Base-by-base conservation (phyloP, 1,284 basidiomycete species). In the Singerocomus rubriflavus region DNA sequence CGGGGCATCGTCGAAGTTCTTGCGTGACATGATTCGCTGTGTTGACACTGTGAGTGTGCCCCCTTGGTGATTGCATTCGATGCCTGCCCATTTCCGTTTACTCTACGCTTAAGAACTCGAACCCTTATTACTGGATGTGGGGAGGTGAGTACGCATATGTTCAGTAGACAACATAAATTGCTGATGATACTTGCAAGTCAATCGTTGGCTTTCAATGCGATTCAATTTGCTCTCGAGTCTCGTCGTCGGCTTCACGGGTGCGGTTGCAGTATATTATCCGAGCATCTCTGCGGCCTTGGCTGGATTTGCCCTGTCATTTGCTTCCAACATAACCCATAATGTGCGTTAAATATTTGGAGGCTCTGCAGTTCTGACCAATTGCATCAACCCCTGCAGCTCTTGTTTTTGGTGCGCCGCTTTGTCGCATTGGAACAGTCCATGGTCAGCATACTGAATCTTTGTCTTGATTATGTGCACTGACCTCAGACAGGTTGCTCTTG, bases 361-460 rank as follows among this genome's bases (percentile, higher is more conserved):
- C 13, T 43, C 32, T 35, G 46, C 26, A 40, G 12, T 32, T 14
- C 36, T 62, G 66, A 69, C 64, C 70, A 32, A 65, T 33, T 8
- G 5, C 31, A 32, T 62, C 65, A 30, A 62, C 70, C 31, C 3
- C 14, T 41, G 4, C 53, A 81, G 79, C 69, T 81, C 35, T 62
- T 81, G 51, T 79, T 80, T 66, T 54, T 82, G 61, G 77, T 85
- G 30, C 77, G 84, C 34, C 78, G 85, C 41, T 89, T 87, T 58
- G 91, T 95, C 44, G 84, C 90, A 37, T 74, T 97, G 16, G 93
- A 97, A 65, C 92, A 97, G 68, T 87, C 86, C 17, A 93, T 97
- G 91, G 93, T 86, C 53, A 58, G 74, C 52, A 26, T 37, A 12
- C 21, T 6, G 29, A 37, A 6, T 46, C 11, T 41, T 16, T 14